A percentile compares a stretch with the other conserved stretches of the same genome.
These are phyloP conservation scores for Striga asiatica DNA, from an alignment of 257 asterid species.

Conservation along the genomic window DNA sequence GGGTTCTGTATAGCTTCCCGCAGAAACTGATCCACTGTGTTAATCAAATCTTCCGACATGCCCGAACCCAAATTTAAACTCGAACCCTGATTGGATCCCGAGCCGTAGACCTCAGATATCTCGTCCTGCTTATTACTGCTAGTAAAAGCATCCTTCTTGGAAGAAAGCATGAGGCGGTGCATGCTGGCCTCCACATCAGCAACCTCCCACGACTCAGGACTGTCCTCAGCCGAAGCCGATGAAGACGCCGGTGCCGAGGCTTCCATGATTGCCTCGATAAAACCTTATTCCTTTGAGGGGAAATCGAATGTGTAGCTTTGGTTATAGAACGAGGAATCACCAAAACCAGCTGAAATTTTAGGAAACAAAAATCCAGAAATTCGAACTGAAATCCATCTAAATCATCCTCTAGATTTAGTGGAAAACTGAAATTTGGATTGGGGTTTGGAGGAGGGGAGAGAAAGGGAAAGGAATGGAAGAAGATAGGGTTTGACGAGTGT, in stretches of 20 bases:
- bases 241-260: constrained; percentile 44
- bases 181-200: constrained; percentile 89
- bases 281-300: constrained; percentile 10
- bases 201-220: constrained; percentile 98
- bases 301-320: constrained; percentile 21
- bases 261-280: constrained; percentile 46
- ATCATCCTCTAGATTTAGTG: constrained; percentile 12
- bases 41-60: constrained; percentile 47
- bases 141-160: constrained; percentile 33
- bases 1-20: constrained; percentile 97
- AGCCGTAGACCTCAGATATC: constrained; percentile 29
- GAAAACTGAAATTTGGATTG: constrained; percentile 14
- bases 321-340: constrained; percentile 23
- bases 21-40: constrained; percentile 87
- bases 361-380: constrained; percentile 18
- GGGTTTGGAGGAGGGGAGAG: constrained; percentile 28
- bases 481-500: constrained; percentile 65
- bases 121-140: constrained; percentile 23
- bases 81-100: too few species aligned
- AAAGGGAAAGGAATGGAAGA: neutral
- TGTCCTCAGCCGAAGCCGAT: constrained; percentile 51
- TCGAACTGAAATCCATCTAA: constrained; percentile 29
- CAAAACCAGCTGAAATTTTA: constrained; percentile 34
- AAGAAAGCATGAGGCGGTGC: constrained; percentile 68
- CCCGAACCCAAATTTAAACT: constrained; percentile 9